Evolutionary conservation across 331 rosid genomes (phyloP).

Genomic region (Cydonia oblonga): DNA sequence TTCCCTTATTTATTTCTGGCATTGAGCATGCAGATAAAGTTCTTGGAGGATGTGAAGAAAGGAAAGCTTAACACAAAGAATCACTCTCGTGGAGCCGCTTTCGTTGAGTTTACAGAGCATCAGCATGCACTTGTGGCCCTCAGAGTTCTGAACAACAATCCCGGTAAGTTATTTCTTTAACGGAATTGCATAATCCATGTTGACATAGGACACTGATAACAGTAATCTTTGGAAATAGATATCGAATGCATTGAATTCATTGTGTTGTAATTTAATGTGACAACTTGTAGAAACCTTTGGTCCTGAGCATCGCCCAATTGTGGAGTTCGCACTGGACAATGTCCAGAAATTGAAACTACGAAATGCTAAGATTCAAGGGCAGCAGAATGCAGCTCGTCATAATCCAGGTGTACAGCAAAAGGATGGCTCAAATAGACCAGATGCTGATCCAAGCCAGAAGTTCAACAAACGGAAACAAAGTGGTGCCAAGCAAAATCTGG

Average conservation of each 20-base stretch:
- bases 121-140: conserved; percentile 95
- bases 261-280: background rate
- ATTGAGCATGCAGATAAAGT: conserved; percentile 49
- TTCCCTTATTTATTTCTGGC: background rate
- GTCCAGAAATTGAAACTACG: conserved; percentile 63
- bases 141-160: conserved; percentile 92
- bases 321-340: conserved; percentile 90
- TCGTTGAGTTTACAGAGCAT: conserved; percentile 89
- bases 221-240: background rate
- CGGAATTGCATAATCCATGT: background rate
- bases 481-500: conserved; percentile 23
- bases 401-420: conserved; percentile 6
- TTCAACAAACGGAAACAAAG: conserved; percentile 38
- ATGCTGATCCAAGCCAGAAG: conserved; percentile 14
- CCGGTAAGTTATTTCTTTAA: conserved; percentile 44
- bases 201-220: background rate
- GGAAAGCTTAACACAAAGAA: conserved; percentile 50
- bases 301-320: conserved; percentile 72
- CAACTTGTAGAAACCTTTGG: conserved; percentile 67
- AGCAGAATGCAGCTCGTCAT: conserved; percentile 23
- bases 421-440: conserved; percentile 10
- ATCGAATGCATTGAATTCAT: background rate
- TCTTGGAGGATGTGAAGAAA: conserved; percentile 68
- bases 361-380: conserved; percentile 43
- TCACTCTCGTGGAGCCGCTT: conserved; percentile 90